Evolutionary conservation across 257 asterid species (phyloP), one percentile per base, ranked within the genome.

Genomic region (Thymus quinquecostatus): DNA sequence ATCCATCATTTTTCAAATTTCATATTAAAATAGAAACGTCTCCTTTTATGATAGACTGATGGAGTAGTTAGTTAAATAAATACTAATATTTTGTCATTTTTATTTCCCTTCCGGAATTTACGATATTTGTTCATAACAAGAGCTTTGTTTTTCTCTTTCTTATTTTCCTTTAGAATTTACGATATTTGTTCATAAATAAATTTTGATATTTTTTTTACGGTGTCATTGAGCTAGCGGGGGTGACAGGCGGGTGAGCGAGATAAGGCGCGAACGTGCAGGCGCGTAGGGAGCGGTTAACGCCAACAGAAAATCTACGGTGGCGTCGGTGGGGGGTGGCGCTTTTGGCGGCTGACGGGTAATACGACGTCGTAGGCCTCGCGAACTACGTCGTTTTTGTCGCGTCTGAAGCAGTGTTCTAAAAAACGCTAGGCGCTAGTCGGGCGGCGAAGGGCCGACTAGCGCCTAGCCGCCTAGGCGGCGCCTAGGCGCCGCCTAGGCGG

Each of bases 201-300:
- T 34, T 34, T 1, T 34, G 4, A 34, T 34, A 34, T 34, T 34
- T 34, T 34, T 34, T 34, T 34, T 4, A 34, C 2, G 38, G 4
- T 34, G 38, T 32, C 64, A 5, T 33, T 12, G 27, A 58, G 2
- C 5, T 58, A 1, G 5, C 2, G 14, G 10, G 3, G 27, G 65
- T 69, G 74, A 81, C 74, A 54, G 74, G 55, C 82, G 45, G 33
- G 86, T 79, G 21, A 60, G 69, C 8, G 47, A 56, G 82, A 69
- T 14, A 13, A 49, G 21, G 21, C 21, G 58, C 3, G 89, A 88
- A 86, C 87, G 88, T 88, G 92, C 82, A 79, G 34, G 86, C 77
- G 87, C 85, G 88, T 88, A 75, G 78, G 55, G 51, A 54, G 21
- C 21, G 21, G 21, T 21, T 21, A 21, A 60, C 44, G 88, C 76